Evolutionary conservation across 2,329 filamentous ascomycete genomes (phyloP).

Genomic region (Pseudopithomyces maydicus): DNA sequence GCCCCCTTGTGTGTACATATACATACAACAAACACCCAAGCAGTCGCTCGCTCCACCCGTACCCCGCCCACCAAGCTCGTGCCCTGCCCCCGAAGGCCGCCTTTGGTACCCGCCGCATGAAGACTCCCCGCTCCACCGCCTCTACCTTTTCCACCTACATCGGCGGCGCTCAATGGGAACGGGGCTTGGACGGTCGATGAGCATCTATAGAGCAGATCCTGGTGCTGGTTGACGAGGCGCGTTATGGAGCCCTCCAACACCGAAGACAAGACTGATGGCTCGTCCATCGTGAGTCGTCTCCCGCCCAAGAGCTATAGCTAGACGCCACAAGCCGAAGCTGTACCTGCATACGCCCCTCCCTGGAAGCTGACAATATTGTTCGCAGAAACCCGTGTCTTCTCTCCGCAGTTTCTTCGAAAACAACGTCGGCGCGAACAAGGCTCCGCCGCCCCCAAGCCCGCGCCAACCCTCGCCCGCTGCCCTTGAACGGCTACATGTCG

Average conservation of each 20-base stretch:
- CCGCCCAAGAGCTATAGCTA: background rate
- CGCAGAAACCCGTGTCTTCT: slow-evolving; percentile 79
- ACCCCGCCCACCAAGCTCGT: background rate
- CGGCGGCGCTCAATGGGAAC: slow-evolving; percentile 38
- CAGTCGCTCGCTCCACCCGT: slow-evolving; percentile 11
- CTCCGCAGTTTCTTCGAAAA: slow-evolving; percentile 82
- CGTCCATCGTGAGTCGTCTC: slow-evolving; percentile 68
- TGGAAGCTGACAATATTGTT: slow-evolving; percentile 8
- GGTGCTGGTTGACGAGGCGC: slow-evolving; percentile 42
- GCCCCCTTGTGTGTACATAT: background rate
- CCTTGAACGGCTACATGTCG: slow-evolving; percentile 31
- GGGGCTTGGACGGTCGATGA: slow-evolving; percentile 36
- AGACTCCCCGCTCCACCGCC: slow-evolving; percentile 14
- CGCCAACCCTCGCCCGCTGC: slow-evolving; percentile 40
- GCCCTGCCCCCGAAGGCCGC: background rate
- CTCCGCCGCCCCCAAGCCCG: slow-evolving; percentile 27
- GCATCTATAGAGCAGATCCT: slow-evolving; percentile 33
- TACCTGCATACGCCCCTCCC: background rate
- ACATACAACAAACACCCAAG: background rate
- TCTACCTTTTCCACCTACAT: slow-evolving; percentile 17
- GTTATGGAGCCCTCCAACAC: slow-evolving; percentile 38
- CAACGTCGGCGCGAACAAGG: slow-evolving; percentile 58
- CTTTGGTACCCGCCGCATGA: slow-evolving; percentile 23
- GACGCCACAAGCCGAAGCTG: background rate
- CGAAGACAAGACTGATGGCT: slow-evolving; percentile 71